phyloP scores from a whole-genome alignment of 805 yeast species.

The Ogataea dorogensis region DNA sequence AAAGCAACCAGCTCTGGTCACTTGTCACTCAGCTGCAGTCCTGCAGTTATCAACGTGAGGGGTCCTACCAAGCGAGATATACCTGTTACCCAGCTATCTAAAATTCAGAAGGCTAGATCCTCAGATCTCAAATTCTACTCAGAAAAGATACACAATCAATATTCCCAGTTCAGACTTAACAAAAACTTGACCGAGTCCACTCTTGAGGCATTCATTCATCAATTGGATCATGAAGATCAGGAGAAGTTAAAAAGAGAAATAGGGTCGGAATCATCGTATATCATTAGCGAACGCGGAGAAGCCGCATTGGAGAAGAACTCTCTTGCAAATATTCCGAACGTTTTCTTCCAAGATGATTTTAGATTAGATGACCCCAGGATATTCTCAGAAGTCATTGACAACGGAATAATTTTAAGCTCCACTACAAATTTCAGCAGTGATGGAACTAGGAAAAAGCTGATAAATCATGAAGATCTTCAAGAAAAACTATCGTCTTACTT shows the following conservation, averaged over 20 bases:
- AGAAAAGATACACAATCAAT: conserved; percentile 42
- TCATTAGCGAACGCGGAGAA: conserved; percentile 23
- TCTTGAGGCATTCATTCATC: conserved; percentile 35
- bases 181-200: conserved; percentile 44
- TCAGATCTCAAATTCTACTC: conserved; percentile 45
- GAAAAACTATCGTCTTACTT: conserved; percentile 79
- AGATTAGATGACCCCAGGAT: conserved; percentile 85
- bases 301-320: conserved; percentile 26
- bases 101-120: conserved; percentile 45
- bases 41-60: conserved; percentile 46
- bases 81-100: conserved; percentile 71
- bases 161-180: conserved; percentile 41
- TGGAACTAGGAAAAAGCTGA: conserved; percentile 38
- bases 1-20: conserved; percentile 32
- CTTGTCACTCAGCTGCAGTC: conserved; percentile 32
- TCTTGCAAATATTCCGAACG: conserved; percentile 57
- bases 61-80: conserved; percentile 82
- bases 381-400: conserved; percentile 71
- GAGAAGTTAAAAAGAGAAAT: conserved; percentile 7
- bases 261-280: conserved; percentile 10
- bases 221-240: conserved; percentile 25
- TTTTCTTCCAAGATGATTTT: conserved; percentile 67
- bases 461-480: conserved; percentile 59
- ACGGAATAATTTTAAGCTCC: conserved; percentile 39
- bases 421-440: conserved; percentile 33